Base-by-base conservation (phyloP, 352 stramenopile species). In the Pythium pectinolyticum region DNA sequence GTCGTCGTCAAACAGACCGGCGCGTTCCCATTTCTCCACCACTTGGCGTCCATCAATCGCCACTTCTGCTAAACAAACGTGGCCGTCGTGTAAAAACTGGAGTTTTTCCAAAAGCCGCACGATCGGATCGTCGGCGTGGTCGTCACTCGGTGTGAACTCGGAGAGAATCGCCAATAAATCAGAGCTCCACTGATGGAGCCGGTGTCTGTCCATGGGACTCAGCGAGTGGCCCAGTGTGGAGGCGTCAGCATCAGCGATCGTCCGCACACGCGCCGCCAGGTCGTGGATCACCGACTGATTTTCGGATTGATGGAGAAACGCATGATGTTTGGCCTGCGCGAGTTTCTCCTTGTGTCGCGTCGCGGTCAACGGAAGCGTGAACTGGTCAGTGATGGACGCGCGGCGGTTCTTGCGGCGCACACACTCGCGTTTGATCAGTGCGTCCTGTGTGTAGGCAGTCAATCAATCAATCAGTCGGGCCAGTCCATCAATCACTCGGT, bases 391-490 rank as follows among this genome's bases (percentile, higher is more conserved):
- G 19, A 88, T 65, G 28, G 74, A 84, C 12, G 71, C 72, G 17
- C 78, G 69, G 0, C 74, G 78, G 37, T 86, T 86, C 50, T 79
- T 79, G 17, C 79, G 68, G 1, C 77, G 77, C 27, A 61, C 70
- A 41, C 68, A 84, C 74, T 88, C 78, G 30, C 86, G 62, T 37
- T 83, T 77, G 47, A 88, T 78, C 40, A 76, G 80, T 28, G 86
- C 66, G 22, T 86, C 82, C 79, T 90, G 34, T n/a, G 14, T 31
- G 45, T 17, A 49, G 12, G 10, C 14, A 45, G 2, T 27, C 22
- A 37, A 8, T 24, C 24, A 51, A 19, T 39, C 8, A 19, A 10
- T 19, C n/a, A 28, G 40, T 8, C 6, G n/a, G n/a, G 10, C n/a
- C 4, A 25, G 3, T 8, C 19, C 22, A 50, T 30, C 22, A 22